Conservation (phyloP, 2,329 filamentous ascomycete species). For the Immersiporthe knoxdaviesiana region DNA sequence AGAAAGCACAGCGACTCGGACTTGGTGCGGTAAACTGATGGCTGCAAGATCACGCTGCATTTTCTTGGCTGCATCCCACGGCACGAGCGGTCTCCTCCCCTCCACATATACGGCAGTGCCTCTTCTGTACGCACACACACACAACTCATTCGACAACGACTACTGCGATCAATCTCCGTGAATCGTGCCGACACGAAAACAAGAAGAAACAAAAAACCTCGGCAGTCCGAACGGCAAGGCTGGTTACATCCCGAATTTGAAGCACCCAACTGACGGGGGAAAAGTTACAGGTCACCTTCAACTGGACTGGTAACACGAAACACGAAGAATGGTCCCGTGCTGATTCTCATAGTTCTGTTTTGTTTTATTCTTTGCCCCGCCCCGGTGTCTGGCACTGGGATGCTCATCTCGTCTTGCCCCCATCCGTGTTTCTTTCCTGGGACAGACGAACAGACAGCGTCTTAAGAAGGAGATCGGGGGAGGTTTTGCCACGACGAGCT, state of each 20-base stretch:
- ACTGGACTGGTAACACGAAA: conserved; percentile 30
- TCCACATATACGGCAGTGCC: too few species aligned
- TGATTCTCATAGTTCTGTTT: conserved; percentile 31
- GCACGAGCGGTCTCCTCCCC: neutral
- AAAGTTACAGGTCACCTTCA: conserved; percentile 29
- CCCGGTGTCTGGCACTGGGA: conserved; percentile 9
- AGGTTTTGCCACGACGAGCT: conserved; percentile 22
- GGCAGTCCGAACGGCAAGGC: conserved; percentile 27
- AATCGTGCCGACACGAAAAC: neutral
- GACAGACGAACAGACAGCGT: neutral
- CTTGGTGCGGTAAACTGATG: conserved; percentile 30
- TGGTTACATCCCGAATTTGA: conserved; percentile 29
- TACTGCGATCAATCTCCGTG: neutral
- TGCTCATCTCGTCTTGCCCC: neutral
- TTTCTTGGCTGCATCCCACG: conserved; percentile 10
- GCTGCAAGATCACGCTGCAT: conserved; percentile 27
- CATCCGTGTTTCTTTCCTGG: neutral
- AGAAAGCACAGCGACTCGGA: conserved; percentile 28
- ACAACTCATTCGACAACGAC: neutral
- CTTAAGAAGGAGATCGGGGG: conserved; percentile 16
- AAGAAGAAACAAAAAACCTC: neutral
- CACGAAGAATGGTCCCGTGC: conserved; percentile 23
- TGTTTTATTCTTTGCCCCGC: neutral
- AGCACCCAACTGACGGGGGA: conserved; percentile 30
- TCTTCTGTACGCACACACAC: too few species aligned